phyloP scores from a whole-genome alignment of 495 filamentous ascomycete species.

The Peziza echinospora region DNA sequence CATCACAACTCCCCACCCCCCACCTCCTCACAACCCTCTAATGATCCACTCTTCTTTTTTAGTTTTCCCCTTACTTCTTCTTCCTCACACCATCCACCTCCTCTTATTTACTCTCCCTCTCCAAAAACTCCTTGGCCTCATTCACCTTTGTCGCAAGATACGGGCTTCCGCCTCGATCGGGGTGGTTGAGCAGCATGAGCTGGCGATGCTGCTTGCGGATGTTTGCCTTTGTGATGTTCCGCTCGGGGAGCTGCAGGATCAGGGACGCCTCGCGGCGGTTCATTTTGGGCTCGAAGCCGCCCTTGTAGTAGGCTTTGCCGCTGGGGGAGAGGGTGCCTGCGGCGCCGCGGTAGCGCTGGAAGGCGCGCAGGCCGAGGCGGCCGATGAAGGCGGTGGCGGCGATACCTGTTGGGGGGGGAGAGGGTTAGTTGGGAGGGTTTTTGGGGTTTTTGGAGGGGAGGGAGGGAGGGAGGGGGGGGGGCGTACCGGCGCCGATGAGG shows the following conservation, averaged over 20 bases:
- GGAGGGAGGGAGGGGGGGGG: neutral
- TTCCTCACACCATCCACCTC: neutral
- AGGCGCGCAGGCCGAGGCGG: slow-evolving; percentile 72
- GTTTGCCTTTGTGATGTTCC: slow-evolving; percentile 67
- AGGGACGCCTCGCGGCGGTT: slow-evolving; percentile 72
- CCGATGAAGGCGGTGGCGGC: slow-evolving; percentile 65
- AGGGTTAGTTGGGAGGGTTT: neutral
- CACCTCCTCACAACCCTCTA: too few relatives aligned
- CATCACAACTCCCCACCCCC: too few relatives aligned
- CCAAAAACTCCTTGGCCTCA: slow-evolving; percentile 88
- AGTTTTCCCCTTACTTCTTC: too few relatives aligned
- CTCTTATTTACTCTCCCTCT: slow-evolving; percentile 25
- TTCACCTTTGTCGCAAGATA: slow-evolving; percentile 96
- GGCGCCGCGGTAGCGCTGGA: slow-evolving; percentile 59
- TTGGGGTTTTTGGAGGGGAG: neutral
- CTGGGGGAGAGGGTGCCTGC: slow-evolving; percentile 29
- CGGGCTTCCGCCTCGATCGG: slow-evolving; percentile 87
- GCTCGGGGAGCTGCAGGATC: slow-evolving; percentile 82
- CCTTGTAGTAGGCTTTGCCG: slow-evolving; percentile 87
- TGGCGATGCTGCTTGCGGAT: slow-evolving; percentile 89
- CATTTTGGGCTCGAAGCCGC: slow-evolving; percentile 90
- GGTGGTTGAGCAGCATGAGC: slow-evolving; percentile 95
- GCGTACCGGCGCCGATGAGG: slow-evolving; percentile 35
- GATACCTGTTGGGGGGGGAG: neutral
- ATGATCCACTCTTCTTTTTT: too few relatives aligned